phyloP scores from a whole-genome alignment of 352 stramenopile species.

The Pythium biforme region DNA sequence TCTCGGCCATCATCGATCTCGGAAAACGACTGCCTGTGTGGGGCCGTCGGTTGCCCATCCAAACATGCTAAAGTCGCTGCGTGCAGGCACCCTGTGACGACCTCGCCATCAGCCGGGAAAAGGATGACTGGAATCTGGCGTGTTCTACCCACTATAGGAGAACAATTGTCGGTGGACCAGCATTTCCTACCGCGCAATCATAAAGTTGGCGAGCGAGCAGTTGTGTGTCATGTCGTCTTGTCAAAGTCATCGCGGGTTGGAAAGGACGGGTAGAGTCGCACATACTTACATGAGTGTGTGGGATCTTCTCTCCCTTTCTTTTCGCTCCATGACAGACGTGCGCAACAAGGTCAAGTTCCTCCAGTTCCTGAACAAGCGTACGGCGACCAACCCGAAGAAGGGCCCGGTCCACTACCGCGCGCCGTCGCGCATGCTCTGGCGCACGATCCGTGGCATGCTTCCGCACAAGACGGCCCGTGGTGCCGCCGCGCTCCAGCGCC shows the following conservation, averaged over 20 bases:
- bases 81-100: constrained; percentile 78
- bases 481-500: constrained; percentile 92
- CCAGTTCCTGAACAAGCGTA: constrained; percentile 98
- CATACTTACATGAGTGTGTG: constrained; percentile 14
- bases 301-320: neutral
- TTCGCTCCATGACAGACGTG: constrained; percentile 71
- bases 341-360: constrained; percentile 98
- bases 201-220: constrained; percentile 24
- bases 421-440: constrained; percentile 93
- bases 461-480: constrained; percentile 98
- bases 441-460: constrained; percentile 97
- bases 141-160: neutral
- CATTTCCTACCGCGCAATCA: too few species aligned
- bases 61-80: constrained; percentile 92
- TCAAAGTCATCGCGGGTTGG: constrained; percentile 6
- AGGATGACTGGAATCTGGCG: neutral
- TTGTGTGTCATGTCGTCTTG: constrained; percentile 80
- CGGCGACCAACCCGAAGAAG: constrained; percentile 97
- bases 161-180: neutral
- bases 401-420: constrained; percentile 98
- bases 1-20: neutral
- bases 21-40: neutral
- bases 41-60: constrained; percentile 20
- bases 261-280: constrained; percentile 14
- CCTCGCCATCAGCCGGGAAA: constrained; percentile 16